Evolutionary conservation across 164 flowering plant species (phyloP).

Genomic region (Annona cherimola): DNA sequence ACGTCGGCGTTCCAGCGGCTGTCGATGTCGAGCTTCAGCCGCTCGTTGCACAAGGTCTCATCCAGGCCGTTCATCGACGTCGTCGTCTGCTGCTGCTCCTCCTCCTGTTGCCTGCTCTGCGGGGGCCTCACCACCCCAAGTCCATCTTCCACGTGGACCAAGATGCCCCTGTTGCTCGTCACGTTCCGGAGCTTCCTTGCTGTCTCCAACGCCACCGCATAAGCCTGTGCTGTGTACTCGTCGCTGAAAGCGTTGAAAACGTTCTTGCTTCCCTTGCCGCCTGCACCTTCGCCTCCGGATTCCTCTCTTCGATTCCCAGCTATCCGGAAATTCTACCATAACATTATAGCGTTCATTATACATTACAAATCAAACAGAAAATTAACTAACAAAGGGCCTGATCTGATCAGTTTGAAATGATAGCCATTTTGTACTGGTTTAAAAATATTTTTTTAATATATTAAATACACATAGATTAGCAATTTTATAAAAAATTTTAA

Average conservation of each 20-base stretch:
- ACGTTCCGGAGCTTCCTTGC: constrained; percentile 22
- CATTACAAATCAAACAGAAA: too few species aligned
- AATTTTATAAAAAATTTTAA: too few species aligned
- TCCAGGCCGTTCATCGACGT: constrained; percentile 39
- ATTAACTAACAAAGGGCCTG: too few species aligned
- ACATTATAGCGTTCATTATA: too few species aligned
- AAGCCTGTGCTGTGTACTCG: constrained; percentile 20
- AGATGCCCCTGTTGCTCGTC: constrained; percentile 23
- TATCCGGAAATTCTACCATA: constrained; percentile 27
- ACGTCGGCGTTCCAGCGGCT: constrained; percentile 45
- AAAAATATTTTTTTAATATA: too few species aligned
- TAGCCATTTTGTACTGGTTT: too few species aligned
- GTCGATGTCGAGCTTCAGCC: constrained; percentile 50
- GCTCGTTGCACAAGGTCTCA: constrained; percentile 45
- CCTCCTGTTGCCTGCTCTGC: constrained; percentile 2
- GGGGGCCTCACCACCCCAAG: constrained; percentile 30
- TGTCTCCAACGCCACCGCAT: constrained; percentile 23
- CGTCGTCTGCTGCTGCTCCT: not conserved
- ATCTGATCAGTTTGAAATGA: too few species aligned
- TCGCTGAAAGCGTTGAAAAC: constrained; percentile 31
- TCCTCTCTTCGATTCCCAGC: constrained; percentile 21
- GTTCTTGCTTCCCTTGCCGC: constrained; percentile 9
- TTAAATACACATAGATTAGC: too few species aligned
- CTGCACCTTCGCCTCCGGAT: not conserved
- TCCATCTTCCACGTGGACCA: constrained; percentile 21